These are phyloP conservation scores for Erucastrum elatum DNA, from an alignment of 345 rosid species.

Conservation along the genomic window DNA sequence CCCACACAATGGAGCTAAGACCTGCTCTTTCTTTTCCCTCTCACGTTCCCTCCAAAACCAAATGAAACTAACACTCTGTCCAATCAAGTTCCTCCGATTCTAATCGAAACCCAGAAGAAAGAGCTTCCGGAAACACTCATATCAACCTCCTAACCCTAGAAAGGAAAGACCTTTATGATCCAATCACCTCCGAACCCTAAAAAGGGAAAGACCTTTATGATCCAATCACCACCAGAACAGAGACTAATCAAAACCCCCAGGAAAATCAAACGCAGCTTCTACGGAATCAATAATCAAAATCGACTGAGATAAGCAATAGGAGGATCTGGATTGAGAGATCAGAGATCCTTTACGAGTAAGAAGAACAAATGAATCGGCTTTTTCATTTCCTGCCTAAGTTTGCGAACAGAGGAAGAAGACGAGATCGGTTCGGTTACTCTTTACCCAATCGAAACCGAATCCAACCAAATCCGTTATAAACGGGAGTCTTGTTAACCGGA, in stretches of 20 bases:
- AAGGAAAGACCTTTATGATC: not conserved
- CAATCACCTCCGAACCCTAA: not conserved
- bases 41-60: slow-evolving; percentile 14
- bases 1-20: slow-evolving; percentile 1
- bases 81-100: not conserved
- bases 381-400: not conserved
- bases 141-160: not conserved
- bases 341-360: not conserved
- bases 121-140: not conserved
- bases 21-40: not conserved
- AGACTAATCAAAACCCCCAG: not conserved
- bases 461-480: not conserved
- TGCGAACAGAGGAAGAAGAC: not conserved
- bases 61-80: not conserved
- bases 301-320: not conserved
- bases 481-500: slow-evolving; percentile 3
- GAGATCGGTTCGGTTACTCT: slow-evolving; percentile 19
- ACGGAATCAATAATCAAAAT: not conserved
- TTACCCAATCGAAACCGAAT: not conserved
- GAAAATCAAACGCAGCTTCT: not conserved
- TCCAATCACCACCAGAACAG: not conserved
- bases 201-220: not conserved
- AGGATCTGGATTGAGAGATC: not conserved
- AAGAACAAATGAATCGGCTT: not conserved
- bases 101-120: not conserved